These are phyloP conservation scores for Russula sp. DNA, from an alignment of 768 basidiomycete species.

Conservation along the genomic window DNA sequence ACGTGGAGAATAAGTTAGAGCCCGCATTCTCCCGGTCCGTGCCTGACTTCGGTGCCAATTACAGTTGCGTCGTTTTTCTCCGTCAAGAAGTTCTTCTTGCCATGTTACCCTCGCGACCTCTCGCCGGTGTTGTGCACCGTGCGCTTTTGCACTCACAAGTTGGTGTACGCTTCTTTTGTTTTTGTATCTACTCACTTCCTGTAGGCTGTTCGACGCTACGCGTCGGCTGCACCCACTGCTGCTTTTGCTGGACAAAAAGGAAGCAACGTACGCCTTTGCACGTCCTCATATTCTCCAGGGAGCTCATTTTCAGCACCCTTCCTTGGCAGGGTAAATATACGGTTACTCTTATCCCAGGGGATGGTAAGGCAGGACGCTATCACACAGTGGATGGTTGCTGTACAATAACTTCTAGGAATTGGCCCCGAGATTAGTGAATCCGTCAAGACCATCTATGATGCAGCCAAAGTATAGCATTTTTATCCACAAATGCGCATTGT, in stretches of 20 bases:
- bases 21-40: constrained; percentile 10
- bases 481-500: background rate
- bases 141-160: constrained; percentile 48
- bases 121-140: constrained; percentile 52
- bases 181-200: constrained; percentile 14
- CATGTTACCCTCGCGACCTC: constrained; percentile 58
- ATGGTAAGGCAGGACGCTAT: constrained; percentile 51
- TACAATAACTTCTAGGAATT: constrained; percentile 57
- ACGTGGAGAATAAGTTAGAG: background rate
- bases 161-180: constrained; percentile 20
- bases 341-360: constrained; percentile 94
- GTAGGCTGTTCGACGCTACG: constrained; percentile 57
- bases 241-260: constrained; percentile 88
- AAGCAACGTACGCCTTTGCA: constrained; percentile 57
- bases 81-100: constrained; percentile 22
- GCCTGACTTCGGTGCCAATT: background rate
- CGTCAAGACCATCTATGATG: constrained; percentile 87
- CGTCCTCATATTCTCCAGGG: background rate
- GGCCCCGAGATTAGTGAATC: constrained; percentile 98
- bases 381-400: constrained; percentile 19
- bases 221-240: constrained; percentile 75
- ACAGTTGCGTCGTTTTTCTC: constrained; percentile 23
- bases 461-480: constrained; percentile 61
- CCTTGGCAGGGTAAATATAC: constrained; percentile 82
- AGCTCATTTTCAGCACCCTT: background rate